Conservation (phyloP, 2,329 filamentous ascomycete genomes). For the Nemania bipapillata region DNA sequence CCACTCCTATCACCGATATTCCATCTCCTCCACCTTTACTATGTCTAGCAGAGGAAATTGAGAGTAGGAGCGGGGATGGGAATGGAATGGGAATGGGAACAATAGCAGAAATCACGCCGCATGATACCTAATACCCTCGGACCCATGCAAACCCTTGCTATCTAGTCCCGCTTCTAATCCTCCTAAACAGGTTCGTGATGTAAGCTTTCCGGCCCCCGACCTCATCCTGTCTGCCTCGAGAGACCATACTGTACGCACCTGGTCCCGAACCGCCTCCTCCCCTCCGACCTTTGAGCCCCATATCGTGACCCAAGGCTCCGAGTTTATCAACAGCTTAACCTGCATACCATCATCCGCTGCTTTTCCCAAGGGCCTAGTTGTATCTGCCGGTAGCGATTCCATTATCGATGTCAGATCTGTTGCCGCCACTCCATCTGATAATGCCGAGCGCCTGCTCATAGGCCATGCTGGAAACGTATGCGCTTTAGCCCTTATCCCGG, state of each 20-base stretch:
- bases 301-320: conserved; percentile 81
- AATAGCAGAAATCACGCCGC: too few species aligned
- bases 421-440: conserved; percentile 72
- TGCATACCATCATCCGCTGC: conserved; percentile 75
- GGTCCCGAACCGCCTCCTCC: conserved; percentile 74
- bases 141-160: background rate
- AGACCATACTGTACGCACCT: conserved; percentile 88
- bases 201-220: conserved; percentile 78
- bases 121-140: background rate
- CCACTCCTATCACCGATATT: background rate
- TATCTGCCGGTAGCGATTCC: conserved; percentile 89
- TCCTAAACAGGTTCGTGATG: conserved; percentile 78
- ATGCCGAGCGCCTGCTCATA: conserved; percentile 85
- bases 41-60: background rate
- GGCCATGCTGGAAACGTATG: conserved; percentile 92
- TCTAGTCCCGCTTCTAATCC: conserved; percentile 27
- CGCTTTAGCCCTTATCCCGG: conserved; percentile 79
- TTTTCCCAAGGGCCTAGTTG: conserved; percentile 80
- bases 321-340: conserved; percentile 87
- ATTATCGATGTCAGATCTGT: conserved; percentile 90
- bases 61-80: background rate
- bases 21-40: background rate
- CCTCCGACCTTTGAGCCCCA: conserved; percentile 79
- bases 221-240: conserved; percentile 85
- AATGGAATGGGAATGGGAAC: too few species aligned